phyloP scores from a whole-genome alignment of 129 eudicot species.

The Tagetes patula region DNA sequence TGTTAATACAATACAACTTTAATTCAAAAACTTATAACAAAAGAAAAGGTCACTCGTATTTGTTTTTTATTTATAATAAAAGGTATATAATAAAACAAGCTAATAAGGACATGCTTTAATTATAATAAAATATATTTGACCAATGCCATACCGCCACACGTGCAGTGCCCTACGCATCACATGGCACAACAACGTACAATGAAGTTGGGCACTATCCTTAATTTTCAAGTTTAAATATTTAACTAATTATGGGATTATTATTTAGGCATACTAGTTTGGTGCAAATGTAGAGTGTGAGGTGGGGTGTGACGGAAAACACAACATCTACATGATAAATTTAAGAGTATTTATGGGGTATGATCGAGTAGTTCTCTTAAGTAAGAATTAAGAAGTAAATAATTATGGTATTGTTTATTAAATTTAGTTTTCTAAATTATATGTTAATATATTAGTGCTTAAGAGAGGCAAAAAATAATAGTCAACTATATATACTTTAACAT shows the following conservation, averaged over 20 bases:
- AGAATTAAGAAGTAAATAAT: too few relatives aligned
- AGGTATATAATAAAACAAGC: neutral
- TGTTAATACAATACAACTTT: neutral
- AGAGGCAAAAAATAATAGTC: too few relatives aligned
- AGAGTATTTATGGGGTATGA: too few relatives aligned
- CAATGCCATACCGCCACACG: constrained; percentile 24
- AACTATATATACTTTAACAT: too few relatives aligned
- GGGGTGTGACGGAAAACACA: too few relatives aligned
- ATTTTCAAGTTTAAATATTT: neutral
- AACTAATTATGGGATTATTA: neutral
- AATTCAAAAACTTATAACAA: neutral
- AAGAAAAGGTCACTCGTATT: constrained; percentile 1
- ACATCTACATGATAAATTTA: too few relatives aligned
- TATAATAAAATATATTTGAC: constrained; percentile 12
- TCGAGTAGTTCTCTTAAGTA: too few relatives aligned
- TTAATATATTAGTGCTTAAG: too few relatives aligned
- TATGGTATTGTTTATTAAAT: too few relatives aligned
- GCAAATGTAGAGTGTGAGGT: too few relatives aligned
- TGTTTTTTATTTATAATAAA: neutral
- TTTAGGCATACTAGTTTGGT: neutral
- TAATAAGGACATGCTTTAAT: neutral
- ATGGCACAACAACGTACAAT: constrained; percentile 13
- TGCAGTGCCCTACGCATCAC: constrained; percentile 9
- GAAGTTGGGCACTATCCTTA: neutral
- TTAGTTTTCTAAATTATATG: too few relatives aligned